phyloP scores from a whole-genome alignment of 768 basidiomycete species.

The Tephrocybe rancida region DNA sequence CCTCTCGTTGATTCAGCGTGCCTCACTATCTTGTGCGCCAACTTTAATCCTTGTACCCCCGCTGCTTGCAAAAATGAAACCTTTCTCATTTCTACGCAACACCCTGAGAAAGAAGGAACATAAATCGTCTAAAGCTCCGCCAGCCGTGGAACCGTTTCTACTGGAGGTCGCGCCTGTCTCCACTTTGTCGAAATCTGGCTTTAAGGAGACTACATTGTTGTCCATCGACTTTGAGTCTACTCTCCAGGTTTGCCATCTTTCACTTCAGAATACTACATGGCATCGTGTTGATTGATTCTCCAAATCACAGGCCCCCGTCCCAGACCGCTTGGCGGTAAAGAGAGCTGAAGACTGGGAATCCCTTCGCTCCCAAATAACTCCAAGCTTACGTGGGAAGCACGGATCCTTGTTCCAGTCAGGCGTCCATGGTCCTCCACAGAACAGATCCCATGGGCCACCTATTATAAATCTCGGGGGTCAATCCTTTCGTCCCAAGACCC shows the following conservation, averaged over 20 bases:
- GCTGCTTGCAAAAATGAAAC: slow-evolving; percentile 32
- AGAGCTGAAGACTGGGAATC: neutral
- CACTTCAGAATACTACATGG: neutral
- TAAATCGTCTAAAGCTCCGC: slow-evolving; percentile 18
- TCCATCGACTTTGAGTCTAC: slow-evolving; percentile 6
- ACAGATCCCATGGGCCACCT: slow-evolving; percentile 24
- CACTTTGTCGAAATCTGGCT: slow-evolving; percentile 1
- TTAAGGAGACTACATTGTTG: slow-evolving; percentile 1
- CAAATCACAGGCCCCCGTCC: neutral
- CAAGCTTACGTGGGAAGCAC: slow-evolving; percentile 14
- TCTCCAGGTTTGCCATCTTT: slow-evolving; percentile 1
- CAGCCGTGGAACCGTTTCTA: neutral
- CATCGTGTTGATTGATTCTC: neutral
- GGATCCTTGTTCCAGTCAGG: slow-evolving; percentile 11
- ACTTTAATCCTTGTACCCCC: too few relatives aligned
- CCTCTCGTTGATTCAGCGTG: neutral
- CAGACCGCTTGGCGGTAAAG: neutral
- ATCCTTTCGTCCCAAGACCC: neutral
- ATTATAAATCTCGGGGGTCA: slow-evolving; percentile 9
- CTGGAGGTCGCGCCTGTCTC: slow-evolving; percentile 5
- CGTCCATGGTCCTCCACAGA: slow-evolving; percentile 23
- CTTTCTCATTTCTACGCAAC: slow-evolving; percentile 39
- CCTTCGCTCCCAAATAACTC: neutral
- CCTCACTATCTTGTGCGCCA: neutral
- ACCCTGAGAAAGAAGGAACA: slow-evolving; percentile 39